Conservation (phyloP, 2,329 filamentous ascomycete species). For the Claviceps pazoutovae region DNA sequence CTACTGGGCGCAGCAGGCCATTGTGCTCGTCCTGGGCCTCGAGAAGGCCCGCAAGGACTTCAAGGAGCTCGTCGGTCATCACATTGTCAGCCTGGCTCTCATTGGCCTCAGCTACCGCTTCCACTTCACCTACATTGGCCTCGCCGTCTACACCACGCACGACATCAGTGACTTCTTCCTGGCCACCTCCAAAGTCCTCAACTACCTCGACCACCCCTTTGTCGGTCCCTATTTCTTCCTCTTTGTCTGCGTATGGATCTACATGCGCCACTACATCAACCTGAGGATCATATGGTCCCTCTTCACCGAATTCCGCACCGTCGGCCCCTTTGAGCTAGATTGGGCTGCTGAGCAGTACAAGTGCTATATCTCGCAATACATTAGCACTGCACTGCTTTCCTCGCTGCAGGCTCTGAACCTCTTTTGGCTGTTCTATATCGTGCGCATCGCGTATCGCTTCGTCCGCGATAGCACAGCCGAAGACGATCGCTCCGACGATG, state of each 20-base stretch:
- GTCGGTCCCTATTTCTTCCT: conserved; percentile 73
- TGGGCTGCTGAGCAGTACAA: conserved; percentile 70
- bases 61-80: conserved; percentile 81
- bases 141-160: conserved; percentile 88
- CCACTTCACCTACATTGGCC: conserved; percentile 90
- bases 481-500: conserved; percentile 58
- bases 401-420: conserved; percentile 62
- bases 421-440: conserved; percentile 70
- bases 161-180: conserved; percentile 94
- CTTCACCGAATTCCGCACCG: conserved; percentile 59
- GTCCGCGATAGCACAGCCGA: conserved; percentile 45
- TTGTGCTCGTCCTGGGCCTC: conserved; percentile 72
- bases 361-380: conserved; percentile 53
- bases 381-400: conserved; percentile 50
- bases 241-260: conserved; percentile 77
- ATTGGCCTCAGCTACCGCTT: conserved; percentile 85
- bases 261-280: conserved; percentile 78
- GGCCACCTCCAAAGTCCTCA: conserved; percentile 80
- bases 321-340: conserved; percentile 62
- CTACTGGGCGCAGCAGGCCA: conserved; percentile 91
- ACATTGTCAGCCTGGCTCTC: conserved; percentile 74
- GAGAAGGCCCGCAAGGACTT: conserved; percentile 94
- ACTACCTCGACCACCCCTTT: conserved; percentile 70
- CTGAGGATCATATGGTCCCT: conserved; percentile 62
- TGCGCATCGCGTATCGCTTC: conserved; percentile 61